Evolutionary conservation across 1,139 yeast species (phyloP), one percentile per base, ranked within the genome.

Genomic region (Scheffersomyces illinoinensis): DNA sequence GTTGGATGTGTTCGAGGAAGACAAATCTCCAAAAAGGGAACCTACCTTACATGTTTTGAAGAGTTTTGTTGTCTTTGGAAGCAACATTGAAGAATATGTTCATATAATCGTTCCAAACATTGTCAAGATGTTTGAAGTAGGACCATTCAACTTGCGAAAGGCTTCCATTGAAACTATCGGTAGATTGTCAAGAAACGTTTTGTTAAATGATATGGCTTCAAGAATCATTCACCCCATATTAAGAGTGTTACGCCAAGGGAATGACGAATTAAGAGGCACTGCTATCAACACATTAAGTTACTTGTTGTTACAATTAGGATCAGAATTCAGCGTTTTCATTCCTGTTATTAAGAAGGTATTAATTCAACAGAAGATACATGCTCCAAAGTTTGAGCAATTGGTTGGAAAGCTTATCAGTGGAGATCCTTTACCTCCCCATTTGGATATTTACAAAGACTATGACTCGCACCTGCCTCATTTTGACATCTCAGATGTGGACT

Each of bases 91-190:
- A 65, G 98, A 96, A 62, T 92, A 90, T 68, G 86, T 90, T 10
- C 97, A 93, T 71, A 83, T 93, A 56, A 85, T 95, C 51, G 83
- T 95, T 23, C 98, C 98, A 0, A 89, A 91, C 56, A 82, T 93
- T 50, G 96, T 93, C 0, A 84, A 86, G 60, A 76, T 93, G 79
- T 90, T 93, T 69, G 97, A 95, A 69, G 85, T 78, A 60, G 88
- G 91, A 5, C 78, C 83, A 59, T 47, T 84, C 81, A 56, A 82
- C 72, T 79, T 93, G 53, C 79, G 93, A 58, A 84, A 84, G 59
- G 87, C 92, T 46, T 93, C 98, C 0, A 89, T 96, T 58, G 91
- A 90, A 58, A 87, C 97, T 0, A 80, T 95, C 50, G 98, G 98
- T 1, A 89, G 91, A 66, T 74, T 96, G 26, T 88, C 97, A 1